Evolutionary conservation across 2,329 filamentous ascomycete genomes (phyloP), one percentile per base, ranked within the genome.

Genomic region (Pseudocercospora macadamiae): DNA sequence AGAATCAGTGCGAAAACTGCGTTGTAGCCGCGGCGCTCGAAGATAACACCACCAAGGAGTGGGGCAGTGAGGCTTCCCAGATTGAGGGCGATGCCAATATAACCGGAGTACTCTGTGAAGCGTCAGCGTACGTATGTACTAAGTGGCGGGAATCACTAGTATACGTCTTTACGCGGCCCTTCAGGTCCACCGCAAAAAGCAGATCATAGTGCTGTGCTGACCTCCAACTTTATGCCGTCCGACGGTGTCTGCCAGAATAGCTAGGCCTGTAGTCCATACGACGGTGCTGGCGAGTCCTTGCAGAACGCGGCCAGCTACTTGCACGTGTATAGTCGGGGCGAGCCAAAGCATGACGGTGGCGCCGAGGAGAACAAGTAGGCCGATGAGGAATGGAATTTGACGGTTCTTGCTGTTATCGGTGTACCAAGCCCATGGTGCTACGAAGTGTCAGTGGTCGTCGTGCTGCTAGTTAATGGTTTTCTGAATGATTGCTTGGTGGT

Each of bases 241-340:
- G 45, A 89, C 83, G 0, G 87, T 90, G 67, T 91, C 88, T 3
- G 86, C 86, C 14, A 91, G 70, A 30, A 91, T 74, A 0, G 89
- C 88, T 19, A 87, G 78, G 0, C 88, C 88, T 0, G 89, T 86
- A 0, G 84, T 86, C 87, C 88, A 91, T 10, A 90, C 87, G 2
- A 90, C 80, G 2, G 86, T 85, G 0, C 86, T 86, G 14, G 85
- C 86, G 12, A 84, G 70, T 0, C 89, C 88, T 69, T 91, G 88
- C 12, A 91, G 76, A 5, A 89, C 53, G n/a, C 89, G 80, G 1
- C 86, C 89, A 0, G 83, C 71, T 12, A 90, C 73, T 25, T 89
- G 77, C 1, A 89, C 70, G 0, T 77, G 81, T 48, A 89, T 80
- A 9, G 78, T 80, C 16, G 78, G 81, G 3, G 87, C 86, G 5